Evolutionary conservation across 768 basidiomycete species (phyloP), one percentile per base, ranked within the genome.

Genomic region (Erythrobasidium yunnanense): DNA sequence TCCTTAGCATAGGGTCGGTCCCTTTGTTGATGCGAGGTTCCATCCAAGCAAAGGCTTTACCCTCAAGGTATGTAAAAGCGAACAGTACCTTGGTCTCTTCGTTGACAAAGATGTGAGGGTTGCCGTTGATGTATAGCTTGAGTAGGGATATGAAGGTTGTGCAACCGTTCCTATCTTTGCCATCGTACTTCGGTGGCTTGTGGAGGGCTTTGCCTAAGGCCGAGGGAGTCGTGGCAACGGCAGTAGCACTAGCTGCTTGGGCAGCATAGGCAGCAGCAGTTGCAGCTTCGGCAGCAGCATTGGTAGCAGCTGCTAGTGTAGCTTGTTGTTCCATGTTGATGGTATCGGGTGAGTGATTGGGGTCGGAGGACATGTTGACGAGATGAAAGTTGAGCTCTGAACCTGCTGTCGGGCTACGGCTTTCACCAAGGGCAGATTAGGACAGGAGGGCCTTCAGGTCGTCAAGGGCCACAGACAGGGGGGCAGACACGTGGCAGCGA

Each of bases 131-230:
- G 78, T 80, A 82, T 79, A 81, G 79, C 78, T 78, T 27, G 34
- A 57, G 18, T 4, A 20, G 51, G 11, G 49, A n/a, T 29, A 55
- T 23, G 51, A 65, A 65, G 2, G 49, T 65, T 54, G 15, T 32
- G 22, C 63, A 34, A n/a, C 4, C 25, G 33, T 13, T 49, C 11
- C 58, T 29, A 33, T 65, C 49, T 66, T 65, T 56, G 57, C 67
- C 83, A 82, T 84, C 83, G 83, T 83, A 82, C 83, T 84, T 82
- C 79, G 80, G 81, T 84, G 83, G 82, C 34, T 57, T 57, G 23
- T 38, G 18, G 50, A 52, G 50, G 7, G 25, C 13, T 23, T 23
- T 8, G 29, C 50, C 50, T 11, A 52, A 23, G 25, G 29, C 27
- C 8, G 50, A 23, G 50, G 15, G 50, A 8, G 7, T 8, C 11